phyloP scores from a whole-genome alignment of 257 asterid species.

The Nyctanthes arbortristis region DNA sequence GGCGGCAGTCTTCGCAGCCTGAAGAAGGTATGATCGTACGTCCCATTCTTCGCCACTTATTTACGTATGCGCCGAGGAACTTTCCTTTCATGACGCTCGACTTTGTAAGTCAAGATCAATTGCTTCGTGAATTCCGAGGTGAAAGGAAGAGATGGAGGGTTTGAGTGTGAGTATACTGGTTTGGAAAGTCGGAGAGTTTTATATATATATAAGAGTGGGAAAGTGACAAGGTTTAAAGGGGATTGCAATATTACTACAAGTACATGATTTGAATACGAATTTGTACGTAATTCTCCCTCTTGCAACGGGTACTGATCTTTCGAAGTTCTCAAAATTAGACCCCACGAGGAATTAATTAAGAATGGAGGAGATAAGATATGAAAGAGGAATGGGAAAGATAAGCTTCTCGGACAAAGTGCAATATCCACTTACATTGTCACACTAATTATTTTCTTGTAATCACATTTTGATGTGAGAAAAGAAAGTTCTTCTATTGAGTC shows the following conservation, averaged over 20 bases:
- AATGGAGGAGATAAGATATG: slow-evolving; percentile 62
- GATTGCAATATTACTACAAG: slow-evolving; percentile 34
- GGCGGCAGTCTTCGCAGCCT: slow-evolving; percentile 46
- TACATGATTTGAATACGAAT: slow-evolving; percentile 42
- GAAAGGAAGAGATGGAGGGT: slow-evolving; percentile 14
- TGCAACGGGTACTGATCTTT: slow-evolving; percentile 19
- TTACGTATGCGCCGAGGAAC: slow-evolving; percentile 45
- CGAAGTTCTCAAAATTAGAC: slow-evolving; percentile 30
- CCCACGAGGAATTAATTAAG: slow-evolving; percentile 52
- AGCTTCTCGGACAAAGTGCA: slow-evolving; percentile 76
- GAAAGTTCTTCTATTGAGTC: too few relatives aligned
- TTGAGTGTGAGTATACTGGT: slow-evolving; percentile 30
- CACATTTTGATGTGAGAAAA: slow-evolving; percentile 14
- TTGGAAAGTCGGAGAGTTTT: slow-evolving; percentile 33
- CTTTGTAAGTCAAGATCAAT: neutral
- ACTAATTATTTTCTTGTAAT: slow-evolving; percentile 21
- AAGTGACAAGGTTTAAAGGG: slow-evolving; percentile 37
- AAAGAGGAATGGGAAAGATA: slow-evolving; percentile 55
- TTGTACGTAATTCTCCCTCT: slow-evolving; percentile 55
- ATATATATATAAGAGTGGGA: slow-evolving; percentile 48
- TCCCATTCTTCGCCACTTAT: slow-evolving; percentile 48
- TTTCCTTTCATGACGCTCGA: slow-evolving; percentile 44
- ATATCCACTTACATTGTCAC: slow-evolving; percentile 49
- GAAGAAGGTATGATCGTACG: slow-evolving; percentile 37
- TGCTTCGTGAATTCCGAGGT: neutral